Evolutionary conservation across 495 filamentous ascomycete species (phyloP).

Genomic region (Aspergillus sclerotiicarbonarius): DNA sequence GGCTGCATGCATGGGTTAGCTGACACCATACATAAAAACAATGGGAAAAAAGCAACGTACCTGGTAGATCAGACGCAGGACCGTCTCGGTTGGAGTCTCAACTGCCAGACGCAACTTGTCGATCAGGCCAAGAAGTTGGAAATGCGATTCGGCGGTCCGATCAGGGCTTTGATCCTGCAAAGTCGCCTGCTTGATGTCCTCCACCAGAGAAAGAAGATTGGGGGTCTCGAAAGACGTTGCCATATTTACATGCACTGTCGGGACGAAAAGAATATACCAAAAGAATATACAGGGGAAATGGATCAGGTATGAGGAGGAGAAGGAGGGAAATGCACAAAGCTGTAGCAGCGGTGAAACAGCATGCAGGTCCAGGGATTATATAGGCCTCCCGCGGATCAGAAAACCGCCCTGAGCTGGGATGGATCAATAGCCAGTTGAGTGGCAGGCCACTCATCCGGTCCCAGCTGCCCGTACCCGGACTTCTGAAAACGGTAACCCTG

Average conservation of each 20-base stretch:
- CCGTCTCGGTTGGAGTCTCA: conserved; percentile 38
- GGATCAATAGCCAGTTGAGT: too few relatives aligned
- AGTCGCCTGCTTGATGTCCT: conserved; percentile 25
- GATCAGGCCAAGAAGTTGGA: conserved; percentile 30
- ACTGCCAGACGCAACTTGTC: conserved; percentile 31
- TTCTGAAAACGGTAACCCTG: not conserved
- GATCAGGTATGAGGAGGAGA: not conserved
- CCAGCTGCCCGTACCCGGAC: not conserved
- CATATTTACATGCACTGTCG: not conserved
- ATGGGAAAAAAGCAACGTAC: conserved; percentile 12
- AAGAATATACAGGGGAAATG: not conserved
- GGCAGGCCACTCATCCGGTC: too few relatives aligned
- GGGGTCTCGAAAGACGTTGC: not conserved
- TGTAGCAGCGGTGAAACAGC: not conserved
- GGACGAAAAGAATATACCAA: not conserved
- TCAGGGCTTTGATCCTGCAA: conserved; percentile 19
- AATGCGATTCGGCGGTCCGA: conserved; percentile 27
- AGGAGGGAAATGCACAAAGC: too few relatives aligned
- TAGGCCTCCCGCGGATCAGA: not conserved
- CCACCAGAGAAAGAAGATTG: conserved; percentile 20
- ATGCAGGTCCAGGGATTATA: not conserved
- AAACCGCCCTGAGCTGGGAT: too few relatives aligned
- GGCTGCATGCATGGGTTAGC: conserved; percentile 27
- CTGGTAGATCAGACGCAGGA: conserved; percentile 40
- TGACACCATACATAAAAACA: not conserved